A percentile compares a stretch with the other conserved stretches of the same genome.
Evolutionary conservation across 2,329 filamentous ascomycete genomes (phyloP).

Genomic region (Fusarium tricinctum): DNA sequence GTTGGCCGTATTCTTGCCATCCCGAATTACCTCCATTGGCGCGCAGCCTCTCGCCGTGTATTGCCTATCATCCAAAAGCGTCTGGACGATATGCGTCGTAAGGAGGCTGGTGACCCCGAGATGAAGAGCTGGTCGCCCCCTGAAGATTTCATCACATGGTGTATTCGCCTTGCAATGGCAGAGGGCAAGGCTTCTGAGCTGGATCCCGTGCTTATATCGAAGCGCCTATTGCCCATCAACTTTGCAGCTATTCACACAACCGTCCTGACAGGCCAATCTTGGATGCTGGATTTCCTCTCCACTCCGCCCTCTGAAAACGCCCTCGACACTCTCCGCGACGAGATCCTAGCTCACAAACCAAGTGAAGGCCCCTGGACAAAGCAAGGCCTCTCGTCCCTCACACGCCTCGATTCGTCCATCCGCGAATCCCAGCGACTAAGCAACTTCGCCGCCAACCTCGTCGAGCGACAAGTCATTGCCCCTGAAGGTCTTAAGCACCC

Average conservation of each 20-base stretch:
- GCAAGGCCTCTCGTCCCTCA: conserved; percentile 57
- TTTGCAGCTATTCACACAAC: conserved; percentile 73
- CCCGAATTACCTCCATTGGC: conserved; percentile 63
- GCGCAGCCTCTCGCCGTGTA: conserved; percentile 57
- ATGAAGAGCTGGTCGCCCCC: conserved; percentile 61
- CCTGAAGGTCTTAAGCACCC: conserved; percentile 60
- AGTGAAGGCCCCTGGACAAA: conserved; percentile 62
- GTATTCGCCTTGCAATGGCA: conserved; percentile 63
- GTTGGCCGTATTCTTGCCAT: conserved; percentile 61
- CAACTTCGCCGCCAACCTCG: conserved; percentile 62
- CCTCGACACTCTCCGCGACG: conserved; percentile 59
- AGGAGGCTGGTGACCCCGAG: conserved; percentile 57
- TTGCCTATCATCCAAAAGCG: conserved; percentile 65
- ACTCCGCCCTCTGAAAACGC: conserved; percentile 54
- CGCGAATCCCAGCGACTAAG: conserved; percentile 66
- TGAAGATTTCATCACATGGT: conserved; percentile 71
- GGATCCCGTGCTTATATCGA: conserved; percentile 62
- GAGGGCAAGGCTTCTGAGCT: conserved; percentile 62
- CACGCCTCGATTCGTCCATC: conserved; percentile 65
- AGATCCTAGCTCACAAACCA: conserved; percentile 52
- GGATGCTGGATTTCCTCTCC: conserved; percentile 62
- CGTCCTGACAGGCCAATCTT: conserved; percentile 63
- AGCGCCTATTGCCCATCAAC: conserved; percentile 67
- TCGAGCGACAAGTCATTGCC: conserved; percentile 62
- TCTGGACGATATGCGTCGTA: conserved; percentile 60